Percentiles rank a stretch among this genome's conserved stretches.
Evolutionary conservation across 202 grass and related monocot genomes (phyloP).

Genomic region (Setaria viridis): DNA sequence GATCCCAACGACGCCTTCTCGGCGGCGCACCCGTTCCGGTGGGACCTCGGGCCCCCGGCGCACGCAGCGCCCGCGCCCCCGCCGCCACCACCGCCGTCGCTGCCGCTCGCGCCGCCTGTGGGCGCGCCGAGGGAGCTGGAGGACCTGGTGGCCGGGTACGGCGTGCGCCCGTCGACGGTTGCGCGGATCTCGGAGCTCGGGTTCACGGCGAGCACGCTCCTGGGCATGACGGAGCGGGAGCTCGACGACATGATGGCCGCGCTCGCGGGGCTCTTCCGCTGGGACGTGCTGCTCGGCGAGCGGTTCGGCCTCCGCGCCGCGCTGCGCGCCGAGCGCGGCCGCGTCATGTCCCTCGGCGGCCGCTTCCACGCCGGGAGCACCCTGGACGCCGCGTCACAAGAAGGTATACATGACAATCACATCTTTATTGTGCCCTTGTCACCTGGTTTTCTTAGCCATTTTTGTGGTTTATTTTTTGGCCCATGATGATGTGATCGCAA

Average conservation of each 20-base stretch:
- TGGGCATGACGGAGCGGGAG: constrained; percentile 95
- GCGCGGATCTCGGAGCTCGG: constrained; percentile 86
- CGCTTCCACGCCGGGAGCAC: constrained; percentile 48
- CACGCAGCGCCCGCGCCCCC: constrained; percentile 25
- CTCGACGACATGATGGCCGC: constrained; percentile 98
- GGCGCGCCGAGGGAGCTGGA: constrained; percentile 77
- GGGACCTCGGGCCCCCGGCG: constrained; percentile 61
- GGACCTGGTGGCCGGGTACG: constrained; percentile 83
- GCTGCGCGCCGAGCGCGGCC: constrained; percentile 77
- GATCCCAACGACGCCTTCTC: constrained; percentile 66
- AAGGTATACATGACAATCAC: constrained; percentile 49
- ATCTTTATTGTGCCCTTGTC: too few relatives aligned
- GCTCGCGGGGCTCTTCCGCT: constrained; percentile 82
- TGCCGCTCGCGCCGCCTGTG: not conserved
- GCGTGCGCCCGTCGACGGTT: constrained; percentile 85
- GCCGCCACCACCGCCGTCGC: not conserved
- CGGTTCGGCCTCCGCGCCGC: constrained; percentile 90
- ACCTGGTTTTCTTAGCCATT: not conserved
- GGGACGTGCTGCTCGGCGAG: constrained; percentile 95
- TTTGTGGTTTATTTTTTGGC: not conserved
- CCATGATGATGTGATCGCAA: not conserved
- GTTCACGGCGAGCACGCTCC: constrained; percentile 91
- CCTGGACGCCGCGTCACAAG: constrained; percentile 76
- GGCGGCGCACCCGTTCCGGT: constrained; percentile 75
- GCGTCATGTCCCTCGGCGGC: constrained; percentile 48